Base-by-base conservation (phyloP, 495 filamentous ascomycete genomes). In the Penicillium soppii region DNA sequence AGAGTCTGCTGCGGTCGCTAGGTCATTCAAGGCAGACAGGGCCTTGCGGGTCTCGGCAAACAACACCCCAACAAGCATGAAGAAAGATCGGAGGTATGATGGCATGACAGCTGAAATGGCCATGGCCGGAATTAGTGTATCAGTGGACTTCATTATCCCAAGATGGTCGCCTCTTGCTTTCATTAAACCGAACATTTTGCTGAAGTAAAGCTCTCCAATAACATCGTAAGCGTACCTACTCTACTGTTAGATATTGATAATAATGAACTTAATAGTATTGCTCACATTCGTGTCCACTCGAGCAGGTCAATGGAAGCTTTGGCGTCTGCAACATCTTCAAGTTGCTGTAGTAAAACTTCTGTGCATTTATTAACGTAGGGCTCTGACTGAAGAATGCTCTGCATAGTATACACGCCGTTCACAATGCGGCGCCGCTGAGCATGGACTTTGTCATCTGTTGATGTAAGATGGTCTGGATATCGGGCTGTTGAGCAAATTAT, bases 141-240 rank as follows among this genome's bases (percentile, higher is more conserved):
- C 61, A 1, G 41, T 56, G 15, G 59, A 52, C 25, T 62, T 30
- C 32, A 59, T 57, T 20, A 54, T 53, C 10, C 52, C 54, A 15
- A 54, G 39, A n/a, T 53, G 23, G 27, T 63, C 54, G 13, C 48
- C n/a, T 23, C 35, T 27, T 5, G n/a, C 45, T 40, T 59, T 44
- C 20, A 71, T 62, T 40, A 71, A 70, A 19, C 67, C 68, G 42
- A 70, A 70, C 52, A 59, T 66, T n/a, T 59, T 59, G 41, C 68
- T 53, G 36, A 65, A 73, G 50, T 58, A 73, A 27, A 73, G 57
- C 42, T 73, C 68, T 10, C 70, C 65, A 49, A 73, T 48, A 2
- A 69, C 58, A 43, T 73, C 69, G 46, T 63, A 68, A 10, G 63
- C 61, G 37, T 66, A 70, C 62, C 64, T 71, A 32, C 5, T 7